Conservation (phyloP, 2,329 filamentous ascomycete genomes). For the Botryotinia globosa region DNA sequence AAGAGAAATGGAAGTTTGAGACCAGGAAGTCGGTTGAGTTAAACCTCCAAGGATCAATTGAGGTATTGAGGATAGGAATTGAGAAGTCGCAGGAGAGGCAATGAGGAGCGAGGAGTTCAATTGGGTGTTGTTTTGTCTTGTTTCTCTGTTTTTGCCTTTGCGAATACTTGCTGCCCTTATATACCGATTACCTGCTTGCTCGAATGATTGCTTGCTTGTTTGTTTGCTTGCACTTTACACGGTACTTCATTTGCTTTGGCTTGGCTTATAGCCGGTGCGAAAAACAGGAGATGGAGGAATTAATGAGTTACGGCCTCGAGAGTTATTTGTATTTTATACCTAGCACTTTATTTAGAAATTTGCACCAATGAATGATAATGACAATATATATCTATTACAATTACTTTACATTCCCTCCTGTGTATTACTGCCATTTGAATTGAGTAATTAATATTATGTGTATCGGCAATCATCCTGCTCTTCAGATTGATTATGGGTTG, state of each 20-base stretch:
- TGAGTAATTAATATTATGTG: neutral
- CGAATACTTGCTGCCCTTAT: neutral
- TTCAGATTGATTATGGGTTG: neutral
- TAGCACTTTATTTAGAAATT: neutral
- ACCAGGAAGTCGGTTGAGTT: conserved; percentile 9
- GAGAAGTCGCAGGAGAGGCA: neutral
- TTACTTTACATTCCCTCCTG: neutral
- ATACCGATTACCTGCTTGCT: neutral
- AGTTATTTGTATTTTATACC: neutral
- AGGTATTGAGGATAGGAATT: neutral
- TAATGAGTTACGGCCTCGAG: neutral
- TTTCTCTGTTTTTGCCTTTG: neutral
- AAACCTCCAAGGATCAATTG: neutral
- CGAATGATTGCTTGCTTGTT: neutral
- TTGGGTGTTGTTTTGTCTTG: neutral
- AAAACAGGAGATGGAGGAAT: neutral
- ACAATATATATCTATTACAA: neutral
- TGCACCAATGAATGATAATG: neutral
- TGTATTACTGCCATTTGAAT: neutral
- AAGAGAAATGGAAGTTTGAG: conserved; percentile 5
- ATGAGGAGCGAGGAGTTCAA: neutral
- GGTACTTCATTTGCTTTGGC: neutral
- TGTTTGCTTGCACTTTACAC: neutral
- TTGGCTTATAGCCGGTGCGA: neutral
- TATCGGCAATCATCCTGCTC: neutral